phyloP scores from a whole-genome alignment of 2,329 filamentous ascomycete genomes.

The Coniochaeta pulveracea region DNA sequence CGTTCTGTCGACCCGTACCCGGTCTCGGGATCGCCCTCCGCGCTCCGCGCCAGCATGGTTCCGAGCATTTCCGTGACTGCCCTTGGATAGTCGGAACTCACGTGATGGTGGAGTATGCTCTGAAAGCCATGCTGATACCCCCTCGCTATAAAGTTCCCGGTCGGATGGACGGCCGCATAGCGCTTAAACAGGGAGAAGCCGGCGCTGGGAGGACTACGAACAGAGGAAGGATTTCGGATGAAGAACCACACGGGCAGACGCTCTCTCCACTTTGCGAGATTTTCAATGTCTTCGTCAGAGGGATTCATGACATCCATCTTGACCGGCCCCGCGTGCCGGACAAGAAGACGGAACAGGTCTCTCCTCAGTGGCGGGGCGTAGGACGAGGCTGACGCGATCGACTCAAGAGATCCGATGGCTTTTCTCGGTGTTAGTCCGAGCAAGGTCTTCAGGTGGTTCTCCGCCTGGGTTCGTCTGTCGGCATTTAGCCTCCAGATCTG shows the following conservation, averaged over 20 bases:
- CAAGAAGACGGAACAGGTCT: not conserved
- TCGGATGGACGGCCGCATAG: slow-evolving; percentile 2
- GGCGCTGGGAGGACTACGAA: too few species aligned
- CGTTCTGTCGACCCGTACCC: not conserved
- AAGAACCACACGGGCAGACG: not conserved
- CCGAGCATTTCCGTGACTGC: not conserved
- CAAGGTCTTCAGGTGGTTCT: not conserved
- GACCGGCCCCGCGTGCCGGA: not conserved
- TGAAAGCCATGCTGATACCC: not conserved
- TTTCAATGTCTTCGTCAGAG: not conserved
- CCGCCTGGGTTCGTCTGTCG: not conserved
- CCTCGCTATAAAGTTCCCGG: not conserved
- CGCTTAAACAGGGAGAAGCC: not conserved
- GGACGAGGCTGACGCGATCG: not conserved
- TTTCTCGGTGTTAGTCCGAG: not conserved
- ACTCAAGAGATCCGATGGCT: not conserved
- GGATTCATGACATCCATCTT: not conserved
- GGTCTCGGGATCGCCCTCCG: not conserved
- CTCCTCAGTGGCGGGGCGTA: not conserved
- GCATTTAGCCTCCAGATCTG: not conserved
- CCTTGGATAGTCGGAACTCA: not conserved
- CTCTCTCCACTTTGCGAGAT: not conserved
- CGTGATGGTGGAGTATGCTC: not conserved
- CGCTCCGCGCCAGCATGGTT: not conserved
- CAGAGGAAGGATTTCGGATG: slow-evolving; percentile 4